A percentile compares a stretch with the other conserved stretches of the same genome.
Conservation (phyloP, 257 asterid genomes). For the Solanum clarkiae region DNA sequence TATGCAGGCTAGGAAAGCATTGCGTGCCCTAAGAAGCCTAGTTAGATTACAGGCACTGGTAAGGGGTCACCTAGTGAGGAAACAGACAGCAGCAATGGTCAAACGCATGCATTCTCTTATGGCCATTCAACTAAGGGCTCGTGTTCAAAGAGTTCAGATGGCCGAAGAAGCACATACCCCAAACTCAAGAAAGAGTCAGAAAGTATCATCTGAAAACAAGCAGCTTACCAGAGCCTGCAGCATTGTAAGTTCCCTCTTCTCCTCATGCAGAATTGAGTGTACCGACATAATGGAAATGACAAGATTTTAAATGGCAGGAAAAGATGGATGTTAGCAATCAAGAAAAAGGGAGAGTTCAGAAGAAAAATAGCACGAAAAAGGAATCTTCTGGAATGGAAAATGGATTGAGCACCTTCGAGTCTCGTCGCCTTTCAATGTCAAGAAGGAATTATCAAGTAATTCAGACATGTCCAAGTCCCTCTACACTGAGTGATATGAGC, state of each 20-base stretch:
- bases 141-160: conserved; percentile 41
- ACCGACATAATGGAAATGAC: neutral
- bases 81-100: conserved; percentile 36
- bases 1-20: conserved; percentile 65
- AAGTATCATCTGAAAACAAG: conserved; percentile 13
- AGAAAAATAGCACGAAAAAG: conserved; percentile 22
- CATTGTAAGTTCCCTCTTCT: conserved; percentile 12
- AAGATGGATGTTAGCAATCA: conserved; percentile 6
- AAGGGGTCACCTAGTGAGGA: conserved; percentile 64
- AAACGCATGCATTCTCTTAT: conserved; percentile 53
- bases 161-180: conserved; percentile 18
- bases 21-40: conserved; percentile 48
- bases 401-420: conserved; percentile 10
- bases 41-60: conserved; percentile 77
- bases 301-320: conserved; percentile 15
- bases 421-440: conserved; percentile 23
- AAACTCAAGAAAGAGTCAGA: conserved; percentile 10
- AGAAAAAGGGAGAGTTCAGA: conserved; percentile 16
- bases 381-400: conserved; percentile 20
- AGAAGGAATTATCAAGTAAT: conserved; percentile 17
- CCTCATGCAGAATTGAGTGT: neutral
- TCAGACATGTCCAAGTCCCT: conserved; percentile 29
- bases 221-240: conserved; percentile 7
- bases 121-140: conserved; percentile 64
- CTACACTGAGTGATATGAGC: conserved; percentile 38